These are phyloP conservation scores for Mortierella sp. DNA, from an alignment of 371 early-diverging fungal genomes.

Conservation along the genomic window DNA sequence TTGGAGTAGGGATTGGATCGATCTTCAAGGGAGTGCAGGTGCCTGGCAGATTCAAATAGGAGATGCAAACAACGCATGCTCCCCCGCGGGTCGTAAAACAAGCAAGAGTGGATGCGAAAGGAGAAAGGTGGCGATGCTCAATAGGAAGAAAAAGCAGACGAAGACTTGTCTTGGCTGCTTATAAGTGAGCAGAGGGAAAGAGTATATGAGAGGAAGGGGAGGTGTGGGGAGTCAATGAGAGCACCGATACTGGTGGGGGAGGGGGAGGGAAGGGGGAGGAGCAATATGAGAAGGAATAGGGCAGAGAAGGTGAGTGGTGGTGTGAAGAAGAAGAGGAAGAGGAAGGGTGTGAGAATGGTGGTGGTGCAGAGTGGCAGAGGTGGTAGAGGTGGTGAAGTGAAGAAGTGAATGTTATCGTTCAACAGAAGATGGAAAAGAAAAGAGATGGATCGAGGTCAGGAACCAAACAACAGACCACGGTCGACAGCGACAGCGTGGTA, in stretches of 20 bases:
- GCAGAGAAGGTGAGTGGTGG: background rate
- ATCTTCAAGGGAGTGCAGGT: no score
- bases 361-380: background rate
- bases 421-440: no score
- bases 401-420: background rate
- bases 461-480: no score
- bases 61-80: no score
- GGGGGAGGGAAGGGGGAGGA: background rate
- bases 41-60: no score
- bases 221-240: background rate
- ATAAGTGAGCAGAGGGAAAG: background rate
- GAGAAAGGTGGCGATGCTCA: no score
- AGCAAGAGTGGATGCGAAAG: no score
- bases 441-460: no score
- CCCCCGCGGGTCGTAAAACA: no score
- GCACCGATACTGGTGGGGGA: background rate
- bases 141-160: no score
- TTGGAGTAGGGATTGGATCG: background rate
- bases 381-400: constrained; percentile 2
- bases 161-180: no score
- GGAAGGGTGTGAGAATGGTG: background rate
- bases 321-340: background rate
- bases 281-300: background rate
- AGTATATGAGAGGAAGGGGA: background rate
- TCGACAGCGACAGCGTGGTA: no score